Evolutionary conservation across 176 grass and related monocot genomes (phyloP).

Genomic region (Musa schizocarpa): DNA sequence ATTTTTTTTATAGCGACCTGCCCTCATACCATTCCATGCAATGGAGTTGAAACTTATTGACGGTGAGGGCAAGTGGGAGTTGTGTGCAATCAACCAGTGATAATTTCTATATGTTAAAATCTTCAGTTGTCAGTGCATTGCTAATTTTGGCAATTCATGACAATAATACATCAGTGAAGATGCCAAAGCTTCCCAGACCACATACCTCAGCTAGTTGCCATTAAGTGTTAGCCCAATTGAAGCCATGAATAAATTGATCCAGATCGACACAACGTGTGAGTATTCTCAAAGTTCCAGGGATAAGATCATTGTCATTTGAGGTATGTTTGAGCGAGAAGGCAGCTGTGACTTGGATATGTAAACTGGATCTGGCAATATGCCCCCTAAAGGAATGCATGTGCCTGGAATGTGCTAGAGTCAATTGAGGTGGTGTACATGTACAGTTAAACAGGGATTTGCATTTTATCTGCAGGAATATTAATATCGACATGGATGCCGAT

Average conservation of each 20-base stretch:
- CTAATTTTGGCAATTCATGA: neutral
- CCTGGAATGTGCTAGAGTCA: neutral
- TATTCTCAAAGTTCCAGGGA: no score
- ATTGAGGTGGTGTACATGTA: neutral
- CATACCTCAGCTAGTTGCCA: neutral
- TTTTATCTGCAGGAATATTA: neutral
- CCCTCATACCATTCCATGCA: constrained; percentile 83
- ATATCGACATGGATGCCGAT: neutral
- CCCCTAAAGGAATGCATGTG: no score
- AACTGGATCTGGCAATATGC: no score
- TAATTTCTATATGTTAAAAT: neutral
- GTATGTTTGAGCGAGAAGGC: no score
- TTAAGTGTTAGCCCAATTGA: neutral
- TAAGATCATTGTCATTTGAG: no score
- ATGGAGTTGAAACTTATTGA: constrained; percentile 91
- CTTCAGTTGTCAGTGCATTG: neutral
- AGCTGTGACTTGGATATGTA: no score
- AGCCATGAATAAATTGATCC: neutral
- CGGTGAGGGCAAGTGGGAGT: constrained; percentile 88
- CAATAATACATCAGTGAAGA: neutral
- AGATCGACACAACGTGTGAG: no score
- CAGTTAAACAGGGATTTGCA: neutral
- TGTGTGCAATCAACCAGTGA: constrained; percentile 63
- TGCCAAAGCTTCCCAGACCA: neutral
- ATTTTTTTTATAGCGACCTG: constrained; percentile 54